Evolutionary conservation across 2,329 filamentous ascomycete species (phyloP), one percentile per base, ranked within the genome.

Genomic region (Botryotinia narcissicola): DNA sequence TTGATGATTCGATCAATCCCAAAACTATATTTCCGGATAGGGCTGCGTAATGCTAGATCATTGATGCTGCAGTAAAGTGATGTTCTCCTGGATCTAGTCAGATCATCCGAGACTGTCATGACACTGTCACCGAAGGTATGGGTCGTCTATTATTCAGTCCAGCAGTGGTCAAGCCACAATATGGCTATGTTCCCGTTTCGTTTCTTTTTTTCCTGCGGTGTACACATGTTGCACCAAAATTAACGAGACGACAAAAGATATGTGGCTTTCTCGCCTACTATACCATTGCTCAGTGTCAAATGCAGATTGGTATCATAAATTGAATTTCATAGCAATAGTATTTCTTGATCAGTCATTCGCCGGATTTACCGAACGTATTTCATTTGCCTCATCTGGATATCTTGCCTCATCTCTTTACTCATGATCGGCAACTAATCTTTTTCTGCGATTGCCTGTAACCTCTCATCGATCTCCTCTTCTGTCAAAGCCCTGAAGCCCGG

Each of bases 381-480:
- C 72, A 75, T 78, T 74, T 70, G 63, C 73, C 75, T 75, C 74
- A 66, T 75, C 76, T 75, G 73, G 72, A 76, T 75, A 76, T 75
- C 73, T 72, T 75, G 51, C 68, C 75, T 59, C 62, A 61, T 60
- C 59, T 60, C 9, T 72, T 63, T 68, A 71, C 32, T 73, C 57
- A 35, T 73, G 59, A 64, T 68, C 44, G 64, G 35, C 68, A 67
- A 82, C 90, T 88, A 99, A 85, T 99, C 96, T 89, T 98, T 98
- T 88, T 99, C 96, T 74, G 94, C 94, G 83, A 99, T 99, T 73
- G 95, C 94, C 85, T 98, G 95, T 86, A 99, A 89, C 84, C 96
- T 90, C 85, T 98, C 96, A 81, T 99, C 96, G 83, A 99, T 98
- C 89, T 99, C 95, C 51, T 98, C 95, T 84, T 98, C 95, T 44